Base-by-base conservation (phyloP, 306 rosid genomes). In the Vicia sativa region DNA sequence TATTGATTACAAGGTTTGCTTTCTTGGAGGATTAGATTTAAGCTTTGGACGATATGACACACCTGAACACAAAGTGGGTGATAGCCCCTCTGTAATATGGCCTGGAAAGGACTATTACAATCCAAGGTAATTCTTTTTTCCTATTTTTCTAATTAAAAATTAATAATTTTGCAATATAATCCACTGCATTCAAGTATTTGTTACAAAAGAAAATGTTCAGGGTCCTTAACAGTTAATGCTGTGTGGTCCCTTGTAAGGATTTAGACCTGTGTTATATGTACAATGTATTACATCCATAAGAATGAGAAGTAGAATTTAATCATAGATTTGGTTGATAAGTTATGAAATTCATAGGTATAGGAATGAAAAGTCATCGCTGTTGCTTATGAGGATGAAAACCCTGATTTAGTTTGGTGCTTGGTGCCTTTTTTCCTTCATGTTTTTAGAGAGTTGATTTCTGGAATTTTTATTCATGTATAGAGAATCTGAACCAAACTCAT, bases 31-130 rank as follows among this genome's bases (percentile, higher is more conserved):
- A 74, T 76, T 95, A 72, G 99, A 95, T 78, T 84, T 95, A 84
- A 90, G 99, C 89, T 95, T 95, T 82, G 99, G 99, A 66, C 97
- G 99, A 75, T 90, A 84, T 73, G 99, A 95, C 85, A 88, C 95
- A 78, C 80, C 87, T 70, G 91, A 90, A 53, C 99, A 95, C 72
- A 81, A 73, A 82, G 99, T 95, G 65, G 97, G 96, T 37, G 99
- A 95, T 83, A 77, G 60, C 44, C 96, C 95, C 68, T 76, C 99
- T 66, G 70, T 65, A 31, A 61, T 82, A 57, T 95, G 99, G 99
- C 97, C 97, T n/a, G 99, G 99, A 70, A 95, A 95, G 79, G 99
- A 95, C 82, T 95, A 95, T 71, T 95, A 95, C 85, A 95, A 95
- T 74, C 99, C 99, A 11, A 85, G 99, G 99, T 95, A 60, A 61